phyloP scores from a whole-genome alignment of 2,329 filamentous ascomycete species.

The Coniochaeta sp. region DNA sequence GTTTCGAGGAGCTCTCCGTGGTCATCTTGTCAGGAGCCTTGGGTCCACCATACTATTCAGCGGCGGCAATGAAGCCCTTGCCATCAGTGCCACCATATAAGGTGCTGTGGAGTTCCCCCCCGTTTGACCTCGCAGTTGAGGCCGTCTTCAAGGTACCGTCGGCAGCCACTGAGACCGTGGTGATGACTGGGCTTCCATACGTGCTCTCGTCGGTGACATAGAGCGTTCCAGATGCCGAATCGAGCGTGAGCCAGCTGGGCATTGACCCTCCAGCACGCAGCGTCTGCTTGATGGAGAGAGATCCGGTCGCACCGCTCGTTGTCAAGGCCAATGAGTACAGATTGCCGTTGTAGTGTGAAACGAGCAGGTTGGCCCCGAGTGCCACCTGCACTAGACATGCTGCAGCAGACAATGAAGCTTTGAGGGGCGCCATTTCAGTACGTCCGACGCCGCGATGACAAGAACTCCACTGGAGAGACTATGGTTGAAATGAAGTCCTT shows the following conservation, averaged over 20 bases:
- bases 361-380: slow-evolving; percentile 21
- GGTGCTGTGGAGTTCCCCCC: slow-evolving; percentile 25
- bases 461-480: background rate
- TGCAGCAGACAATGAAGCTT: slow-evolving; percentile 8
- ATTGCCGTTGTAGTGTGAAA: slow-evolving; percentile 31
- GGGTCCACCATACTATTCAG: slow-evolving; percentile 31
- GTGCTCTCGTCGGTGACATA: slow-evolving; percentile 30
- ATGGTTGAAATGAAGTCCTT: too few relatives aligned
- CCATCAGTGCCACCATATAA: slow-evolving; percentile 31
- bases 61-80: slow-evolving; percentile 32
- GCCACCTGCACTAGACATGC: slow-evolving; percentile 9
- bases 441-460: too few relatives aligned
- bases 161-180: slow-evolving; percentile 23
- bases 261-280: slow-evolving; percentile 24
- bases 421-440: slow-evolving; percentile 10
- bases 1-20: background rate
- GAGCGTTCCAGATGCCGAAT: slow-evolving; percentile 21
- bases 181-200: slow-evolving; percentile 26
- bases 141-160: slow-evolving; percentile 24
- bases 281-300: slow-evolving; percentile 20
- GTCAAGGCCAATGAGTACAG: slow-evolving; percentile 27
- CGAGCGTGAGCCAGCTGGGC: slow-evolving; percentile 30
- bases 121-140: slow-evolving; percentile 15
- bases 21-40: background rate
- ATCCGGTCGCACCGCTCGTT: slow-evolving; percentile 14